A percentile compares a stretch with the other conserved stretches of the same genome.
Evolutionary conservation across 331 rosid genomes (phyloP).

Genomic region (Arachis monticola): DNA sequence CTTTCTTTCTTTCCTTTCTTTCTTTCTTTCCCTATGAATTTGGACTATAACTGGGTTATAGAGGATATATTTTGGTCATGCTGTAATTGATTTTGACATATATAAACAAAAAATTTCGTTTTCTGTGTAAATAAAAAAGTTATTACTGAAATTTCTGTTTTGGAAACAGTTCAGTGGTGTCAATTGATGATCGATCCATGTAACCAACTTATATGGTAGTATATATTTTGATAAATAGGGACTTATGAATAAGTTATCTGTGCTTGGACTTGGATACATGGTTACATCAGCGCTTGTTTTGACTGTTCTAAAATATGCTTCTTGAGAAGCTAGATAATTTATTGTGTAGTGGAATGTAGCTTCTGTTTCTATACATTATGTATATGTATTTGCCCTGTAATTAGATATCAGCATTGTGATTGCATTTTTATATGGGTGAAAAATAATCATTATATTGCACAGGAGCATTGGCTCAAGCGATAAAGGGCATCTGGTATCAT

Average conservation of each 20-base stretch:
- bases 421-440: background rate
- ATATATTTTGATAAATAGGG: background rate
- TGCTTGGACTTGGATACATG: too few species aligned
- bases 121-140: background rate
- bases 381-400: background rate
- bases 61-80: slow-evolving; percentile 37
- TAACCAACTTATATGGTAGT: background rate
- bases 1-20: slow-evolving; percentile 59
- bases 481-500: background rate
- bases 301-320: too few species aligned
- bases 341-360: slow-evolving; percentile 14
- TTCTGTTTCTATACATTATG: slow-evolving; percentile 22
- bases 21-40: slow-evolving; percentile 46
- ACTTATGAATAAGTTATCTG: too few species aligned
- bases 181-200: slow-evolving; percentile 16
- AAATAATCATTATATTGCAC: background rate
- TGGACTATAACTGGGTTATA: slow-evolving; percentile 41
- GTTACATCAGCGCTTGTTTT: too few species aligned
- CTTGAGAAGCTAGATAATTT: background rate
- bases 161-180: background rate
- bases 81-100: slow-evolving; percentile 13
- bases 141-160: slow-evolving; percentile 5
- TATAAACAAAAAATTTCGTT: background rate
- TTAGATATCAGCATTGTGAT: background rate
- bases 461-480: background rate